Evolutionary conservation across 305 asterid species (phyloP).

Genomic region (Fraxinus baroniana): DNA sequence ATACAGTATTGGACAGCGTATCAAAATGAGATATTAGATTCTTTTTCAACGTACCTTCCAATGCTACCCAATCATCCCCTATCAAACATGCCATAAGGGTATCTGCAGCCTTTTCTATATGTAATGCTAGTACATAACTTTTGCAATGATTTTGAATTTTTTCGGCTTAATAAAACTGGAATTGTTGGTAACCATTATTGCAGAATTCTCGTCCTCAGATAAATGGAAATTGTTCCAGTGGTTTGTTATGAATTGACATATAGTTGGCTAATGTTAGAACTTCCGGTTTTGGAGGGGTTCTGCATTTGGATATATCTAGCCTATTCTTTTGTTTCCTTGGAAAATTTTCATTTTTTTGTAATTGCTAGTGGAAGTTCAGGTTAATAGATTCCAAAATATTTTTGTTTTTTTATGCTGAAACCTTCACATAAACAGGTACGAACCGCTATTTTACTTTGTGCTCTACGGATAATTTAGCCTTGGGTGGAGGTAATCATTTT

Average conservation of each 20-base stretch:
- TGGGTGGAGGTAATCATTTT: constrained; percentile 96
- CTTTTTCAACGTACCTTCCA: neutral
- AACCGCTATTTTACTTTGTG: constrained; percentile 87
- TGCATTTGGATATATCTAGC: neutral
- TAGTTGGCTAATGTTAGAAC: neutral
- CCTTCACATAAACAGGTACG: constrained; percentile 44
- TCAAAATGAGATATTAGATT: too few species aligned
- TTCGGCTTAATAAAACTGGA: neutral
- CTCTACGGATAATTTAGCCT: constrained; percentile 70
- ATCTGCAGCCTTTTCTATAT: neutral
- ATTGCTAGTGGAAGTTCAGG: neutral
- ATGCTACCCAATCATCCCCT: neutral
- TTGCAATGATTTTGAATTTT: neutral
- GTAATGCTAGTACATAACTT: neutral
- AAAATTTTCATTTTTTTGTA: neutral
- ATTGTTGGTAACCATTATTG: neutral
- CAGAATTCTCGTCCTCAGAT: neutral
- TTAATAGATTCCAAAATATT: neutral
- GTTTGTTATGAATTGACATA: neutral
- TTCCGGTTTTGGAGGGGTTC: neutral
- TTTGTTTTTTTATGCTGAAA: constrained; percentile 13
- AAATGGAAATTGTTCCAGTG: neutral
- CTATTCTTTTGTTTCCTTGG: neutral
- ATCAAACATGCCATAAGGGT: neutral
- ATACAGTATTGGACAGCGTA: neutral